A percentile compares a stretch with the other conserved stretches of the same genome.
Evolutionary conservation across 73 alveolate species (phyloP).

Genomic region (Tetrahymena elliotti): DNA sequence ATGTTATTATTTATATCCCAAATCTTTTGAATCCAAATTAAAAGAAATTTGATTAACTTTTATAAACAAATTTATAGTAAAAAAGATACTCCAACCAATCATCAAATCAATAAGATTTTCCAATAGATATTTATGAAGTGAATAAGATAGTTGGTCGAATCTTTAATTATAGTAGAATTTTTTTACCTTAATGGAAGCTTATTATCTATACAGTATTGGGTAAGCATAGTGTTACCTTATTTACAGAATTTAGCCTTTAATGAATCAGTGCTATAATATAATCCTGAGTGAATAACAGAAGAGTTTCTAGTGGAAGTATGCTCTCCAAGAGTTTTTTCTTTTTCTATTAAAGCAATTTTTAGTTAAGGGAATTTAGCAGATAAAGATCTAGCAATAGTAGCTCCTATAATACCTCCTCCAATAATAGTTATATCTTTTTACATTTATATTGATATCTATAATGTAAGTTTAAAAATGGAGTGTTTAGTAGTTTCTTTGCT

Average conservation of each 20-base stretch:
- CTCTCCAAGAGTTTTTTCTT: constrained; percentile 57
- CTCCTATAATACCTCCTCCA: constrained; percentile 62
- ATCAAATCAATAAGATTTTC: too few species aligned
- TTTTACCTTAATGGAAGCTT: constrained; percentile 16
- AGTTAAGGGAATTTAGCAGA: constrained; percentile 44
- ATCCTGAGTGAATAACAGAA: constrained; percentile 87
- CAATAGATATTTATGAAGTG: too few species aligned
- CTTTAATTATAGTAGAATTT: not conserved
- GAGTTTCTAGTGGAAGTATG: constrained; percentile 80
- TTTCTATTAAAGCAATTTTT: constrained; percentile 58
- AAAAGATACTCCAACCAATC: not conserved
- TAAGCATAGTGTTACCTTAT: constrained; percentile 54
- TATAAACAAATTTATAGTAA: too few species aligned
- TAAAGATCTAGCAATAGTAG: constrained; percentile 56
- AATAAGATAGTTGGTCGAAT: too few species aligned
- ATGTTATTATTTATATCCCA: too few species aligned
- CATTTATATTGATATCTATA: not conserved
- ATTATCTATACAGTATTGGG: constrained; percentile 58
- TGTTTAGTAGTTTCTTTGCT: not conserved
- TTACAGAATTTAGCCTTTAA: constrained; percentile 63
- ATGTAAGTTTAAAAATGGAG: not conserved
- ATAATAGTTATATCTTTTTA: constrained; percentile 13
- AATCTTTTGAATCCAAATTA: not conserved
- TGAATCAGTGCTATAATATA: constrained; percentile 65
- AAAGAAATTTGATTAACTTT: not conserved